Evolutionary conservation across 208 protist species (phyloP).

Genomic region (Phytomonas francai): DNA sequence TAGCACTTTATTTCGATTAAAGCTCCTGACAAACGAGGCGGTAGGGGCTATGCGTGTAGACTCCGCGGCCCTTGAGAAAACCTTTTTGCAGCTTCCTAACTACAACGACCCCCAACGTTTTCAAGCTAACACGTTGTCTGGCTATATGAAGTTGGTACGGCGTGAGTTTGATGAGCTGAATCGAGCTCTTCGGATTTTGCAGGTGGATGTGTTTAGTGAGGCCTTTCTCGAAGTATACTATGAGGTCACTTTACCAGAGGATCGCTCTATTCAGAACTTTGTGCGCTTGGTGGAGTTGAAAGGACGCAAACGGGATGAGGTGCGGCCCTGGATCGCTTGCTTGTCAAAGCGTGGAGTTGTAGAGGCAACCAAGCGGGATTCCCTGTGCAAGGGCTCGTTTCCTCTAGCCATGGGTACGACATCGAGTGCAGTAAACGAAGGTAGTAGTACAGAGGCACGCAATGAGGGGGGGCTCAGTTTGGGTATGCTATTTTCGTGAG

Average conservation of each 20-base stretch:
- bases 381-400: conserved; percentile 25
- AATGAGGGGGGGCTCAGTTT: background rate
- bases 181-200: conserved; percentile 80
- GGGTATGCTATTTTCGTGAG: background rate
- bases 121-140: conserved; percentile 30
- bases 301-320: conserved; percentile 69
- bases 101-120: conserved; percentile 80
- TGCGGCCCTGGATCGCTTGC: conserved; percentile 61
- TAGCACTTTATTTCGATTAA: conserved; percentile 64
- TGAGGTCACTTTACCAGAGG: conserved; percentile 67
- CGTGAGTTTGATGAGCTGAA: conserved; percentile 78
- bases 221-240: conserved; percentile 84
- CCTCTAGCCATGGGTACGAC: conserved; percentile 29
- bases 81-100: conserved; percentile 79
- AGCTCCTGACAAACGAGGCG: conserved; percentile 43
- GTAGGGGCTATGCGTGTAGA: conserved; percentile 68
- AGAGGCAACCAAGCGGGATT: conserved; percentile 77
- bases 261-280: conserved; percentile 85
- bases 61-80: conserved; percentile 62
- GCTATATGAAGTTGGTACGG: conserved; percentile 71
- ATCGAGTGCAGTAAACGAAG: conserved; percentile 6
- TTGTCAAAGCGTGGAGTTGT: conserved; percentile 83
- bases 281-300: conserved; percentile 81
- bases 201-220: conserved; percentile 59
- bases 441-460: background rate